A percentile compares a stretch with the other conserved stretches of the same genome.
These are phyloP conservation scores for Penicillium sp. DNA, from an alignment of 2,329 filamentous ascomycete genomes.

Conservation along the genomic window DNA sequence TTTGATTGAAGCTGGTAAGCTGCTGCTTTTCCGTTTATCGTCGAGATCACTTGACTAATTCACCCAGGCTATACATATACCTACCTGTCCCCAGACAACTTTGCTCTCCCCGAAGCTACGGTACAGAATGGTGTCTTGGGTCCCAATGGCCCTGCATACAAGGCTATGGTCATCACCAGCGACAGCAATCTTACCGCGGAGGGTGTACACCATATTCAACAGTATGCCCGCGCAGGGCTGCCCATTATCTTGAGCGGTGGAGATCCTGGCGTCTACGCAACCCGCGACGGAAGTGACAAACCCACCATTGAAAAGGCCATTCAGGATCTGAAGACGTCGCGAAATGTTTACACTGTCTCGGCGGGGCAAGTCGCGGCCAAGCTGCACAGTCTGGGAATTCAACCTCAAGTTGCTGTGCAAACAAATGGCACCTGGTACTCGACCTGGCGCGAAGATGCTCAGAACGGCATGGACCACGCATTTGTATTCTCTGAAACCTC, in stretches of 20 bases:
- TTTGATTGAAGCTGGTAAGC: constrained; percentile 13
- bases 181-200: constrained; percentile 13
- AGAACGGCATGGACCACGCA: constrained; percentile 2
- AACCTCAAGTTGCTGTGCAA: constrained; percentile 28
- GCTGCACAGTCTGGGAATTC: constrained; percentile 31
- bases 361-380: constrained; percentile 31
- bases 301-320: constrained; percentile 18
- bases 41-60: neutral
- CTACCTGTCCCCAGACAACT: constrained; percentile 49
- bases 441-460: constrained; percentile 5
- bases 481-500: constrained; percentile 7
- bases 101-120: constrained; percentile 38
- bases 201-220: constrained; percentile 9
- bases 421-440: constrained; percentile 34
- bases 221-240: constrained; percentile 23
- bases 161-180: constrained; percentile 16
- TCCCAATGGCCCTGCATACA: constrained; percentile 24
- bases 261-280: constrained; percentile 27
- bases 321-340: constrained; percentile 19
- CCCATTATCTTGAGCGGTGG: constrained; percentile 44
- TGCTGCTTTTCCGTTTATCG: no score
- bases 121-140: constrained; percentile 36
- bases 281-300: constrained; percentile 12
- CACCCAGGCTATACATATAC: constrained; percentile 41
- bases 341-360: constrained; percentile 38